phyloP scores from a whole-genome alignment of 176 grass and related monocot genomes.

The Hsuehochloa calcarea region DNA sequence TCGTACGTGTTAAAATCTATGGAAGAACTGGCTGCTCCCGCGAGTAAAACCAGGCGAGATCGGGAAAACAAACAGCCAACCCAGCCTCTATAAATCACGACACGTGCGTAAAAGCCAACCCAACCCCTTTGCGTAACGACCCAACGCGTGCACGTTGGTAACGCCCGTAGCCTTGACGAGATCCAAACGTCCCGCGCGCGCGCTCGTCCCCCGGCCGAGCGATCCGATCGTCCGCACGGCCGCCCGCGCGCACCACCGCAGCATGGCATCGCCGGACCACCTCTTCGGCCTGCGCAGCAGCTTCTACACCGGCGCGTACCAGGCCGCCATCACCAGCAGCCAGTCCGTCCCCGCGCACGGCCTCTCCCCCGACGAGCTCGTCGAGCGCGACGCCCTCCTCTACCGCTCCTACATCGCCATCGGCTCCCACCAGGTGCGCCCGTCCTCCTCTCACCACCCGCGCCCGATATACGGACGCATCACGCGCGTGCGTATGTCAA shows the following conservation, averaged over 20 bases:
- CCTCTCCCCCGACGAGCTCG: conserved; percentile 53
- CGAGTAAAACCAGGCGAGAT: neutral
- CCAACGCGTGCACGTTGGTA: neutral
- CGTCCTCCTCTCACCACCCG: neutral
- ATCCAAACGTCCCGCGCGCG: neutral
- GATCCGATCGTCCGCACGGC: neutral
- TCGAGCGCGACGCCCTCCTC: conserved; percentile 71
- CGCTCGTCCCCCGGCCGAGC: too few species aligned
- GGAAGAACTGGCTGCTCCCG: neutral
- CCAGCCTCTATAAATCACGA: neutral
- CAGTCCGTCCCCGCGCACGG: conserved; percentile 46
- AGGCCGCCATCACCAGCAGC: conserved; percentile 70
- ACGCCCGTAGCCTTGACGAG: neutral
- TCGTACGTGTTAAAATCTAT: too few species aligned
- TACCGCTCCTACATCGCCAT: conserved; percentile 85
- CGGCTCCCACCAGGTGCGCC: conserved; percentile 63
- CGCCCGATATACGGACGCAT: too few species aligned
- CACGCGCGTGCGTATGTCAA: neutral
- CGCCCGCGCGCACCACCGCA: neutral
- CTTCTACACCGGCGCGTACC: conserved; percentile 88
- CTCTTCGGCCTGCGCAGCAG: conserved; percentile 75
- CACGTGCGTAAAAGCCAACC: too few species aligned
- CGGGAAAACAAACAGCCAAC: neutral
- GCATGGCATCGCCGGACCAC: conserved; percentile 56
- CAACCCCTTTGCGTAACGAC: neutral